Percentiles rank a stretch among this genome's conserved stretches.
phyloP scores from a whole-genome alignment of 768 basidiomycete genomes.

The Collybiopsis confluens region DNA sequence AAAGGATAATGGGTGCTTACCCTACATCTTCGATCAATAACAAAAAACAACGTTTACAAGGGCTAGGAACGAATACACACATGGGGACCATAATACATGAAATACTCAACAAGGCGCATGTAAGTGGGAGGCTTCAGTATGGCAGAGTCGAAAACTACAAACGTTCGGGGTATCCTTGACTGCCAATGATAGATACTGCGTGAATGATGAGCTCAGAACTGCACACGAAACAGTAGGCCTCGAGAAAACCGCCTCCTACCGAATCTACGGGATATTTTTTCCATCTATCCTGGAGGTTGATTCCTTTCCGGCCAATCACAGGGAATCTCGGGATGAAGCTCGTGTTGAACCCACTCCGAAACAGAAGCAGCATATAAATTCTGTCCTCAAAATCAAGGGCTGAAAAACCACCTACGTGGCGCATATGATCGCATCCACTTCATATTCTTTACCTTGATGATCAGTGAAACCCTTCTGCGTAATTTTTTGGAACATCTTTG shows the following conservation, averaged over 20 bases:
- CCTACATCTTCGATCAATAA: not conserved
- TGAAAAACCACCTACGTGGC: constrained; percentile 32
- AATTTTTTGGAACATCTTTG: constrained; percentile 36
- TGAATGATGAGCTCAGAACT: too few relatives aligned
- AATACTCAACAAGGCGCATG: constrained; percentile 13
- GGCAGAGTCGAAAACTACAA: not conserved
- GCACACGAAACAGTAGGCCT: too few relatives aligned
- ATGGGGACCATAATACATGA: constrained; percentile 20
- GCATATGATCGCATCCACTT: constrained; percentile 44
- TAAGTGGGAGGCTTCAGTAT: not conserved
- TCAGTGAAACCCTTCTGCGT: constrained; percentile 42
- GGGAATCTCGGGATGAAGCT: constrained; percentile 20
- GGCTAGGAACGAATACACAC: not conserved
- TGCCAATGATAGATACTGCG: constrained; percentile 19
- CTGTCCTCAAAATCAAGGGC: not conserved
- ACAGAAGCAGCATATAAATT: not conserved
- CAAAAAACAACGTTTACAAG: not conserved
- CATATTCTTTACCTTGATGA: constrained; percentile 35
- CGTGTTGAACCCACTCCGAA: constrained; percentile 18
- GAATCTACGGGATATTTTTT: constrained; percentile 19
- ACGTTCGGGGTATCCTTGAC: constrained; percentile 19
- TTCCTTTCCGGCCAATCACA: constrained; percentile 15
- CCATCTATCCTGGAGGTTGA: constrained; percentile 20
- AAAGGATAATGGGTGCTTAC: not conserved
- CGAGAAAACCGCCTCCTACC: too few relatives aligned